Base-by-base conservation (phyloP, 257 asterid species). In the Ehretia macrophylla region DNA sequence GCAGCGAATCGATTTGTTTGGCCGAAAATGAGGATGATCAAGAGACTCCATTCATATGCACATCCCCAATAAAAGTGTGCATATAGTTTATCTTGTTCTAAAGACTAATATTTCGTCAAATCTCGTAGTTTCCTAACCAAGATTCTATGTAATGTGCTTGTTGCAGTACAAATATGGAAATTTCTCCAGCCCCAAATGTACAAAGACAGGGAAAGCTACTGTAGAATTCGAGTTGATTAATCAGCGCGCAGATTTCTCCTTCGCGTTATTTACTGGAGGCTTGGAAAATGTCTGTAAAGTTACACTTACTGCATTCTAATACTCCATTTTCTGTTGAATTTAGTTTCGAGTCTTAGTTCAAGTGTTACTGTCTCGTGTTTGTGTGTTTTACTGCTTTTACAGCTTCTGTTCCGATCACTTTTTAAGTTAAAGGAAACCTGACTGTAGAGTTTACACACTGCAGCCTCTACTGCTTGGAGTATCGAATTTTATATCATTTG, bases 231-330 rank as follows among this genome's bases (percentile, higher is more conserved):
- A 60, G 58, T 13, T 83, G 69, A 83, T 83, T 65, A 83, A 79
- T 58, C 84, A 79, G 50, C 76, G 96, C 4, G 75, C 82, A 20
- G 95, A 88, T 80, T 88, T 85, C 68, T 78, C 96, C 5, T 85
- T 88, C 62, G 95, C 81, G 14, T 69, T 85, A 66, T 88, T 88
- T 60, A 54, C 84, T 42, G 96, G 95, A n/a, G 95, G 96, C 56
- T 59, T 85, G 39, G 63, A 81, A 45, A 71, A 71, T 51, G 96
- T 80, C 42, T 37, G 76, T 65, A 37, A 32, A 16, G n/a, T n/a
- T n/a, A n/a, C n/a, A 11, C 8, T 42, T 42, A 42, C 47, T 42
- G 47, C 16, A 42, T 4, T 42, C 4, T 42, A 42, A 10, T 42
- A 10, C 47, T 42, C 8, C n/a, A n/a, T n/a, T 14, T 42, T 1